Evolutionary conservation across 495 filamentous ascomycete species (phyloP).

Genomic region (Achaetomiella virescens): DNA sequence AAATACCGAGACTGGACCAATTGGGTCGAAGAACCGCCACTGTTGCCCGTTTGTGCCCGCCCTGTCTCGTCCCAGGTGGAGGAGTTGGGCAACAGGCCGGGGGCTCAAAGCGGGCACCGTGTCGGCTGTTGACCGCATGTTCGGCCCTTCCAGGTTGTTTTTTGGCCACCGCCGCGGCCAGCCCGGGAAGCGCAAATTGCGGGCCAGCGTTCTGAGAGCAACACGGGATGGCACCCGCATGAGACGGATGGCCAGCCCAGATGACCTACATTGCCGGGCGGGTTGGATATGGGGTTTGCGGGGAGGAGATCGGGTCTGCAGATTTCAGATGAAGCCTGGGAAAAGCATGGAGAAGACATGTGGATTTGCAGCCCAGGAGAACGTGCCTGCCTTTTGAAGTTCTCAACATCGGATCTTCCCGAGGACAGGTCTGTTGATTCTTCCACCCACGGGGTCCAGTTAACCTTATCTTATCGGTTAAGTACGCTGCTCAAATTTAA

Average conservation of each 20-base stretch:
- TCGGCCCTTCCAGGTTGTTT: neutral
- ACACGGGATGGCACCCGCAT: constrained; percentile 6
- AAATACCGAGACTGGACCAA: neutral
- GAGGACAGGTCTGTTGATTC: too few relatives aligned
- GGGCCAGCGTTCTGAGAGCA: constrained; percentile 7
- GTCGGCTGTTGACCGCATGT: constrained; percentile 22
- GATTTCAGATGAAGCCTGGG: neutral
- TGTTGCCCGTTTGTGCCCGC: neutral
- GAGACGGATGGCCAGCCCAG: neutral
- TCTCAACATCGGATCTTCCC: neutral
- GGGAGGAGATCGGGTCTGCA: neutral
- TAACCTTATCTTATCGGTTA: too few relatives aligned
- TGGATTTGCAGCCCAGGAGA: neutral
- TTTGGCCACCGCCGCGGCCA: constrained; percentile 8
- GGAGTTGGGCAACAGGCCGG: neutral
- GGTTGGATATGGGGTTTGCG: neutral
- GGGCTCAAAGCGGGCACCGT: neutral
- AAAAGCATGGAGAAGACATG: neutral
- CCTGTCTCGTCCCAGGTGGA: neutral
- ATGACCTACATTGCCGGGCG: neutral
- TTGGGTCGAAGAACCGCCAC: neutral
- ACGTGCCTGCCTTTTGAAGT: too few relatives aligned
- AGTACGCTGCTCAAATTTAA: constrained; percentile 1
- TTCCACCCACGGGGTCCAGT: too few relatives aligned
- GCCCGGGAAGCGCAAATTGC: constrained; percentile 7